These are phyloP conservation scores for Epichloe hybrida DNA, from an alignment of 2,329 filamentous ascomycete species.

Conservation along the genomic window DNA sequence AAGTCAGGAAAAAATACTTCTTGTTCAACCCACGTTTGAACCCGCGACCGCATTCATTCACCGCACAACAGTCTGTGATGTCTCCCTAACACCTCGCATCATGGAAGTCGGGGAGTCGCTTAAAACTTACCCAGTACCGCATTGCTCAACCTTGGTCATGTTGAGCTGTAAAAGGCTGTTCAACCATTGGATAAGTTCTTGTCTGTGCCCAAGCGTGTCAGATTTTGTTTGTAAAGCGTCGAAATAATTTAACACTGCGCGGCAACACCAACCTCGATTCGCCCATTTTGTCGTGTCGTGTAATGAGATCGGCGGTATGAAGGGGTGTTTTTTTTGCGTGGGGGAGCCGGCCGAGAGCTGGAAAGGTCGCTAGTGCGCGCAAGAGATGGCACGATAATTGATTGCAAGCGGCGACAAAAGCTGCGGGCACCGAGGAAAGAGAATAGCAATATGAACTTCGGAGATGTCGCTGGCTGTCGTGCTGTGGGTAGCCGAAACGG, in stretches of 20 bases:
- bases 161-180: slow-evolving; percentile 98
- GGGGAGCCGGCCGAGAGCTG: background rate
- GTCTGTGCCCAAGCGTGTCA: slow-evolving; percentile 40
- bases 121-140: slow-evolving; percentile 72
- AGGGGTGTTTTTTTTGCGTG: background rate
- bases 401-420: background rate
- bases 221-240: slow-evolving; percentile 3
- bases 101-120: slow-evolving; percentile 5
- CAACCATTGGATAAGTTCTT: slow-evolving; percentile 91
- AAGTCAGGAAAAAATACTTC: background rate
- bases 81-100: background rate
- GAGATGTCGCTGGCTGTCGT: slow-evolving; percentile 1
- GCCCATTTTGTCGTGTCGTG: slow-evolving; percentile 27
- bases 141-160: slow-evolving; percentile 97
- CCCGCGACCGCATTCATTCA: background rate
- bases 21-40: background rate
- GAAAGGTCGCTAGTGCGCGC: background rate
- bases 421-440: slow-evolving; percentile 2
- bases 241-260: background rate
- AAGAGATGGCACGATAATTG: background rate
- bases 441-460: background rate
- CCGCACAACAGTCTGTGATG: background rate
- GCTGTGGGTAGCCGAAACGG: background rate
- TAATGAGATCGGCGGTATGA: slow-evolving; percentile 2
- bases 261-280: slow-evolving; percentile 29